phyloP scores from a whole-genome alignment of 768 basidiomycete genomes.

The Russula griseocarnosa region DNA sequence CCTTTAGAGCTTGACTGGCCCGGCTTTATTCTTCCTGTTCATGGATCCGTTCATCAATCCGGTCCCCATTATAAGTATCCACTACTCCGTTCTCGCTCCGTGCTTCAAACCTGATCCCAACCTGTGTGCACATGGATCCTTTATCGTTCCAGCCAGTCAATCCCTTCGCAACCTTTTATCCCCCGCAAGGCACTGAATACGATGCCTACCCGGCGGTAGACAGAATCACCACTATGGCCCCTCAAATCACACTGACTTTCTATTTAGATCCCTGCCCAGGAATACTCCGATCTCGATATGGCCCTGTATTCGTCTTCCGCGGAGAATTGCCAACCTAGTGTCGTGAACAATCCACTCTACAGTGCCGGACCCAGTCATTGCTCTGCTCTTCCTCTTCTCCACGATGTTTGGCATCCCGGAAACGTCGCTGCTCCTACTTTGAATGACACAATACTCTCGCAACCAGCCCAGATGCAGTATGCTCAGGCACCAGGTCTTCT shows the following conservation, averaged over 20 bases:
- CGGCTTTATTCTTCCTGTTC: conserved; percentile 14
- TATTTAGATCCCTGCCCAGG: conserved; percentile 20
- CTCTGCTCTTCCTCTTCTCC: conserved; percentile 14
- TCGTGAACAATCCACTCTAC: conserved; percentile 4
- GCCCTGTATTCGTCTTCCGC: conserved; percentile 11
- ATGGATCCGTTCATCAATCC: conserved; percentile 21
- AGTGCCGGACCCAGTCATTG: conserved; percentile 9
- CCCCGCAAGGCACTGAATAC: conserved; percentile 18
- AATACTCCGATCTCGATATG: conserved; percentile 15
- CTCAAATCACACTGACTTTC: conserved; percentile 6
- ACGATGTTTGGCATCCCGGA: conserved; percentile 19
- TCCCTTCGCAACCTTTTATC: conserved; percentile 23
- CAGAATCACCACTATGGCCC: background rate
- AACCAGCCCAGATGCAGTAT: conserved; percentile 10
- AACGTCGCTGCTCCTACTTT: conserved; percentile 5
- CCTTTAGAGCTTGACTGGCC: conserved; percentile 7
- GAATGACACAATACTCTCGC: background rate
- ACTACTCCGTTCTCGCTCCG: conserved; percentile 13
- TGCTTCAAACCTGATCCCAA: background rate
- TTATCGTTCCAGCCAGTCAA: conserved; percentile 17
- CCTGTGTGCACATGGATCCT: conserved; percentile 14
- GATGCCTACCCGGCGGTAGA: conserved; percentile 12
- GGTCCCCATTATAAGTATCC: conserved; percentile 27
- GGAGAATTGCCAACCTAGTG: conserved; percentile 11
- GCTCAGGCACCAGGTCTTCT: conserved; percentile 14